Conservation (phyloP, 345 rosid species). For the Moringa oleifera region DNA sequence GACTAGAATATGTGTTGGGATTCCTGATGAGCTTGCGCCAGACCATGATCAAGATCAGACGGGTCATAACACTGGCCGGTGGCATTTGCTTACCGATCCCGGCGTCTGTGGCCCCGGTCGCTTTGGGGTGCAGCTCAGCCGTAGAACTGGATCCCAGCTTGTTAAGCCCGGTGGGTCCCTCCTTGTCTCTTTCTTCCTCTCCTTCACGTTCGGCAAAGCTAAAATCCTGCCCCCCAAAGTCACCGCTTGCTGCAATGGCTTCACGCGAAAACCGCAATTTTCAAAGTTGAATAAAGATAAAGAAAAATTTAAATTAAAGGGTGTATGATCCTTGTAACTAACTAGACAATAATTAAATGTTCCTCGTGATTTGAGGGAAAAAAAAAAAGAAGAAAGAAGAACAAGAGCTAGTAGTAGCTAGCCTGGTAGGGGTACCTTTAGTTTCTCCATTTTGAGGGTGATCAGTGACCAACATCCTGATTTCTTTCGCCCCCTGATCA, state of each 20-base stretch:
- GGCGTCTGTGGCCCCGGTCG: conserved; percentile 23
- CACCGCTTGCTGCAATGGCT: conserved; percentile 44
- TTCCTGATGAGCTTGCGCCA: conserved; percentile 95
- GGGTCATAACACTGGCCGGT: conserved; percentile 91
- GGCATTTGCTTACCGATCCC: conserved; percentile 58
- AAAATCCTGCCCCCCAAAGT: conserved; percentile 44
- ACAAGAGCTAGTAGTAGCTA: too few species aligned
- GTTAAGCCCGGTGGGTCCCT: conserved; percentile 37
- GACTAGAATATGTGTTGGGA: conserved; percentile 96
- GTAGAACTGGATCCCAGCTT: conserved; percentile 58
- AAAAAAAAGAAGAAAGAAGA: too few species aligned
- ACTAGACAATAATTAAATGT: background rate
- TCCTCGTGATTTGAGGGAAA: background rate
- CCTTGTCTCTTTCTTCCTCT: conserved; percentile 45
- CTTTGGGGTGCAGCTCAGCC: conserved; percentile 56
- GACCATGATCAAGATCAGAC: conserved; percentile 91
- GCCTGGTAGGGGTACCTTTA: conserved; percentile 33
- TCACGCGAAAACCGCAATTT: conserved; percentile 15
- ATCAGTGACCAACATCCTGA: conserved; percentile 81
- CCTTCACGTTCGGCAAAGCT: conserved; percentile 50
- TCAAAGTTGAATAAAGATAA: background rate
- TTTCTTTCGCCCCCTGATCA: conserved; percentile 88
- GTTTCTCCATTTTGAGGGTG: conserved; percentile 65
- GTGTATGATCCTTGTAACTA: too few species aligned
- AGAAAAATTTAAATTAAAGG: background rate